Base-by-base conservation (phyloP, 306 rosid genomes). In the Prunus mume region DNA sequence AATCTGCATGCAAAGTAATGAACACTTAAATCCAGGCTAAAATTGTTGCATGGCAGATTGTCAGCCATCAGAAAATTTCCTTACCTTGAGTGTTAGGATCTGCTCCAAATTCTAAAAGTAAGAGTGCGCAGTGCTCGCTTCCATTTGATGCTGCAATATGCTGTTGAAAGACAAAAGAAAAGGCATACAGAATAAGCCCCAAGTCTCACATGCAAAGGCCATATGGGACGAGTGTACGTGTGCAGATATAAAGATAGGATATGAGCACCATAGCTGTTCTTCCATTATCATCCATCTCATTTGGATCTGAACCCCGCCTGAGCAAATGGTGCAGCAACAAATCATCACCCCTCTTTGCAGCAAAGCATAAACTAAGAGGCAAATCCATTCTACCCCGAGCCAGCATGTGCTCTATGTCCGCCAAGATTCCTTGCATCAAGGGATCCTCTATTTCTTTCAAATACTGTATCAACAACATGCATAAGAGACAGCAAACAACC, bases 91-190 rank as follows among this genome's bases (percentile, higher is more conserved):
- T 66, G 81, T 87, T 89, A 41, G 97, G 91, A 79, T 87, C 82
- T 17, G 90, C 90, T 56, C 89, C 92, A 82, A 78, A 77, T 68
- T 89, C 83, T 55, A 89, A 60, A 65, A 91, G 97, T 63, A 86
- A 79, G 80, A 65, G 63, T 57, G 83, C 84, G 80, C 92, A 89
- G 38, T 72, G 68, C 73, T 68, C 75, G 54, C 78, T 76, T 81
- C 97, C 97, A 47, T 75, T 89, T 32, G 84, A 81, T 82, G 88
- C 88, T 46, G 97, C 91, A 68, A 87, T 82, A 78, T 87, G 90
- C 97, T 91, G 91, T 83, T 65, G 56, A 76, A 86, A 45, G 25
- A 32, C 74, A 28, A 69, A 32, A 71, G 30, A 4, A 34, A 71
- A 76, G 24, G 19, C n/a, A 15, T 9, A 60, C 77, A 58, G 60